Percentiles rank a stretch among this genome's conserved stretches.
Evolutionary conservation across 2,329 filamentous ascomycete species (phyloP).

Genomic region (Chrysoporthe puriensis): DNA sequence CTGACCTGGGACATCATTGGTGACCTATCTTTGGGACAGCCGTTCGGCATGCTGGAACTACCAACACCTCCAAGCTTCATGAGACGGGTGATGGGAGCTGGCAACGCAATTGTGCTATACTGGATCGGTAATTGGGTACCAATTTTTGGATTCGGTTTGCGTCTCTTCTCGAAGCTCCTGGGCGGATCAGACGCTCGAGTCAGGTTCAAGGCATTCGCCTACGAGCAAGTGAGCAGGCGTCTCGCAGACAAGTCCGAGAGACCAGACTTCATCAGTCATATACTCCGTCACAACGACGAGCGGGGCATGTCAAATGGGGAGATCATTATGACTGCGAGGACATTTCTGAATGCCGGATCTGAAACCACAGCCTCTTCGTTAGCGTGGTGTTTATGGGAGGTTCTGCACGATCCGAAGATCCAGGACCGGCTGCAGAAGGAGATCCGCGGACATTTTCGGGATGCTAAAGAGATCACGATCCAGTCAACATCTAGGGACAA

Average conservation of each 20-base stretch:
- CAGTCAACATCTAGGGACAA: constrained; percentile 1
- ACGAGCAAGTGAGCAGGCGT: neutral
- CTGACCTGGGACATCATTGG: neutral
- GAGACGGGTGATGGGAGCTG: constrained; percentile 3
- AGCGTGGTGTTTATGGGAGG: constrained; percentile 1
- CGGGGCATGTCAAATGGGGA: neutral
- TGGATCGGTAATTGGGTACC: constrained; percentile 3
- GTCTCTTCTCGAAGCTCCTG: neutral
- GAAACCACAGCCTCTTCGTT: constrained; percentile 1
- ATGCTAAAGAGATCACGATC: neutral
- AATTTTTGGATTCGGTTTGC: neutral
- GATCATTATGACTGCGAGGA: neutral
- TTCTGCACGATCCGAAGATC: neutral
- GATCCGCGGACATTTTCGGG: neutral
- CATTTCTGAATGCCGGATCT: neutral
- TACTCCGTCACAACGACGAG: neutral
- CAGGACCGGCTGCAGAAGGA: neutral
- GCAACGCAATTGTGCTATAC: neutral
- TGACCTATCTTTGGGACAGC: neutral
- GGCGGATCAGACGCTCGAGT: neutral
- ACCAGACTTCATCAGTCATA: constrained; percentile 1
- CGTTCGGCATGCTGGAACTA: neutral
- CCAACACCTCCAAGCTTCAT: neutral
- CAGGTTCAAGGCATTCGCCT: neutral
- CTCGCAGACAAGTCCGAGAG: constrained; percentile 2